Base-by-base conservation (phyloP, 306 rosid species). In the Cicer cuneatum region DNA sequence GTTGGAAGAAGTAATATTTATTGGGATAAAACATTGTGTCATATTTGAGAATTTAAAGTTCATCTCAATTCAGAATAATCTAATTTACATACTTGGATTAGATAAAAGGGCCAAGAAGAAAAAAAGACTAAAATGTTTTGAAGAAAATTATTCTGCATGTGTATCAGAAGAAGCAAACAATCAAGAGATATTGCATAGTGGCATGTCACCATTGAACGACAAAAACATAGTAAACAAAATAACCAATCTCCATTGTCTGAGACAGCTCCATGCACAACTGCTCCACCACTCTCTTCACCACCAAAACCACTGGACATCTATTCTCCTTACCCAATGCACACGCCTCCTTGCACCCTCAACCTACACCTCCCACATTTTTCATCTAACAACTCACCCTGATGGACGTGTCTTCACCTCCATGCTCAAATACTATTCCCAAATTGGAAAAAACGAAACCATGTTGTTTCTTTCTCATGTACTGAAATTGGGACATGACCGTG, bases 261-360 rank as follows among this genome's bases (percentile, higher is more conserved):
- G 40, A 45, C 88, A 86, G 74, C 71, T 90, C 7, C 96, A 87
- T 79, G 89, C 90, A 29, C 86, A 77, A 18, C 83, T 87, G 40
- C 10, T 88, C 72, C 80, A 60, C 29, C 78, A 71, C 37, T 83
- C 84, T 76, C 82, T 79, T 61, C 90, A 84, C 77, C 66, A 63
- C 77, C 84, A 84, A 40, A 86, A 79, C 75, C 72, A 86, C 13
- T 87, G 84, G 84, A 80, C 86, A 16, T 61, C 85, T 9, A 43
- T 84, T 2, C 92, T 87, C 72, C 83, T 87, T 74, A 18, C 72
- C 40, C 85, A 72, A n/a, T 90, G 90, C 85, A 72, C 75, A 11
- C 90, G 84, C 87, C 80, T 87, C 75, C 86, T 58, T 10, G 92
- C 90, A 8, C 90, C 87, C 13, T 74, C 66, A 0, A 18, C 46